Conservation (phyloP, 805 yeast species). For the Scheffersomyces coipomensis region DNA sequence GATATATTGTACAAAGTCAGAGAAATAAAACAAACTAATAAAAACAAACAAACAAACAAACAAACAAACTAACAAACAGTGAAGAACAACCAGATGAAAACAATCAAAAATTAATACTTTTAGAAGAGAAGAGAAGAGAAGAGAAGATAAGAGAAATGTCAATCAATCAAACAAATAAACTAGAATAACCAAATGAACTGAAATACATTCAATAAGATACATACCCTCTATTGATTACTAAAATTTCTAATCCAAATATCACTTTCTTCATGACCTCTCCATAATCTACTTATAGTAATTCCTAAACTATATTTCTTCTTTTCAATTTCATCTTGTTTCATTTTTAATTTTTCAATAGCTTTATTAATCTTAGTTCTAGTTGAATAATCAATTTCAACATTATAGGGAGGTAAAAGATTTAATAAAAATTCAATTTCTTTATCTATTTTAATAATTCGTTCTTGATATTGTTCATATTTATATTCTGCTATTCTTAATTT, state of each 20-base stretch:
- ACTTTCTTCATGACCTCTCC: slow-evolving; percentile 42
- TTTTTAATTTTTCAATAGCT: slow-evolving; percentile 38
- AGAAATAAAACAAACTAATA: too few species aligned
- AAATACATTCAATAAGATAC: neutral
- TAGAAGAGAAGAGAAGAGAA: too few species aligned
- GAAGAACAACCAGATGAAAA: too few species aligned
- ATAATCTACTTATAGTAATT: slow-evolving; percentile 39
- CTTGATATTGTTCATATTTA: slow-evolving; percentile 32
- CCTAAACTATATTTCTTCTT: slow-evolving; percentile 42
- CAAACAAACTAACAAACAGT: too few species aligned
- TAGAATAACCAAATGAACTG: neutral
- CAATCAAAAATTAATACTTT: too few species aligned
- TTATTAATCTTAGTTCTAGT: slow-evolving; percentile 38
- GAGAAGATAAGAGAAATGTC: too few species aligned
- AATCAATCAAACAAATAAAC: too few species aligned
- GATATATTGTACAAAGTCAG: too few species aligned
- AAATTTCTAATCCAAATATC: slow-evolving; percentile 40
- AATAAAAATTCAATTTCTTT: slow-evolving; percentile 39
- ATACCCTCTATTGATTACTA: slow-evolving; percentile 3
- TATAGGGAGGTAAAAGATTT: slow-evolving; percentile 41
- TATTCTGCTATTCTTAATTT: slow-evolving; percentile 25
- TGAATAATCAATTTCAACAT: slow-evolving; percentile 41
- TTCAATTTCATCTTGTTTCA: slow-evolving; percentile 40
- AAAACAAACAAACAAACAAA: too few species aligned
- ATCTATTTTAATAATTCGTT: slow-evolving; percentile 33